Conservation (phyloP, 2,329 filamentous ascomycete species). For the Pseudogymnoascus sp. region DNA sequence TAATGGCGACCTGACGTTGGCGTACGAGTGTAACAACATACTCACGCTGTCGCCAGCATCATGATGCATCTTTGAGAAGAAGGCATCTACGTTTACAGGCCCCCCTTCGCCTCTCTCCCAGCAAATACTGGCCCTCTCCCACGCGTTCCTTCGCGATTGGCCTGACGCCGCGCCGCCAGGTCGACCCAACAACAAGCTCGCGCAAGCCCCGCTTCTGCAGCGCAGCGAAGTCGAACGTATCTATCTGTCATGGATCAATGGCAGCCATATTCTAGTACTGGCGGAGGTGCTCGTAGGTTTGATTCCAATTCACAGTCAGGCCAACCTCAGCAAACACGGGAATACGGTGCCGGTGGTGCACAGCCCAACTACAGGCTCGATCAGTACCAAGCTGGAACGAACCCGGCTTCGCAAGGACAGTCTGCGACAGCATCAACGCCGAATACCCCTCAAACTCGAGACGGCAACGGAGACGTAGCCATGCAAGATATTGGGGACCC, state of each 20-base stretch:
- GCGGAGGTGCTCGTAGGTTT: constrained; percentile 57
- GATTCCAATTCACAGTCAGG: constrained; percentile 43
- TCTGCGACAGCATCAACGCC: constrained; percentile 53
- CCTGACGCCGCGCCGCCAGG: constrained; percentile 12
- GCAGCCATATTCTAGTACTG: constrained; percentile 61
- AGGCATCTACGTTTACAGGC: constrained; percentile 20
- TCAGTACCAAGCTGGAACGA: constrained; percentile 47
- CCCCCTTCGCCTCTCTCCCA: constrained; percentile 23
- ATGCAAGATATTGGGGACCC: constrained; percentile 86
- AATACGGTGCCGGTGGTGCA: constrained; percentile 32
- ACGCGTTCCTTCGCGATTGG: constrained; percentile 22
- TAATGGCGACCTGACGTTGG: constrained; percentile 9
- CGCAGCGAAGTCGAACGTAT: constrained; percentile 11
- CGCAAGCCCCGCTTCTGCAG: constrained; percentile 8
- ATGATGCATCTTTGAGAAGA: constrained; percentile 27
- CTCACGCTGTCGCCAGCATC: constrained; percentile 2
- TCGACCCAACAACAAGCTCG: constrained; percentile 8
- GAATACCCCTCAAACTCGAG: constrained; percentile 53
- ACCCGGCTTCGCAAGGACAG: constrained; percentile 36
- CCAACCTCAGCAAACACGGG: constrained; percentile 35
- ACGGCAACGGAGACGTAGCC: constrained; percentile 66
- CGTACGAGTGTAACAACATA: constrained; percentile 9
- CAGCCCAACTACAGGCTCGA: constrained; percentile 53
- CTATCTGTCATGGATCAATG: constrained; percentile 51
- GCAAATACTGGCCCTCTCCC: constrained; percentile 19